These are phyloP conservation scores for Herpetomonas tarakana DNA, from an alignment of 208 protist genomes.

Conservation along the genomic window DNA sequence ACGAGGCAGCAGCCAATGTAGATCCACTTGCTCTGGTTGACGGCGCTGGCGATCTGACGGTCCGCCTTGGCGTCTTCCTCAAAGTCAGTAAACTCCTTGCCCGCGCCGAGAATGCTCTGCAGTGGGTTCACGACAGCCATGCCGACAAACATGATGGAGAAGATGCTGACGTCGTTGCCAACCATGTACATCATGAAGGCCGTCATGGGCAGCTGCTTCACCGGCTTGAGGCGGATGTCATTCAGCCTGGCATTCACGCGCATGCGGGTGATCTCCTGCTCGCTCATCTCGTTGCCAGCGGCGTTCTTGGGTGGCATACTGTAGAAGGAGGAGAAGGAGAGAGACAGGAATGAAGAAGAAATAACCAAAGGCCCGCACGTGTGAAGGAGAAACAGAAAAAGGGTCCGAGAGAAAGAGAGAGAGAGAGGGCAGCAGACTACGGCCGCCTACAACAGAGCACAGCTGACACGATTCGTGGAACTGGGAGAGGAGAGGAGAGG, in stretches of 20 bases:
- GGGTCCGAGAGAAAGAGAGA: constrained; percentile 10
- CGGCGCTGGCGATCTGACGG: constrained; percentile 34
- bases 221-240: constrained; percentile 62
- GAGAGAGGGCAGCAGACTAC: neutral
- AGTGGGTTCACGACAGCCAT: constrained; percentile 82
- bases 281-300: constrained; percentile 25
- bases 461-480: neutral
- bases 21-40: constrained; percentile 69
- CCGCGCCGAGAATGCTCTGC: constrained; percentile 45
- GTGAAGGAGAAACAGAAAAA: no score
- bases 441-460: no score
- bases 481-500: no score
- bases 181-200: constrained; percentile 89
- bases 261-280: constrained; percentile 48
- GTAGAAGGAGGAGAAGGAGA: neutral
- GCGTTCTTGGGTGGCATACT: constrained; percentile 13
- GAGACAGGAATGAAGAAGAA: constrained; percentile 8
- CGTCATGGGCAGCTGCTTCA: constrained; percentile 86
- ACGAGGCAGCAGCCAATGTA: constrained; percentile 73
- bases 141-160: constrained; percentile 89
- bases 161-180: constrained; percentile 85
- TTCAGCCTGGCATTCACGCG: constrained; percentile 61
- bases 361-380: no score
- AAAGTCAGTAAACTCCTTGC: constrained; percentile 58
- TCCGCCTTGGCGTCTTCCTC: constrained; percentile 64